phyloP scores from a whole-genome alignment of 306 rosid species.

The Oemleria cerasiformis region DNA sequence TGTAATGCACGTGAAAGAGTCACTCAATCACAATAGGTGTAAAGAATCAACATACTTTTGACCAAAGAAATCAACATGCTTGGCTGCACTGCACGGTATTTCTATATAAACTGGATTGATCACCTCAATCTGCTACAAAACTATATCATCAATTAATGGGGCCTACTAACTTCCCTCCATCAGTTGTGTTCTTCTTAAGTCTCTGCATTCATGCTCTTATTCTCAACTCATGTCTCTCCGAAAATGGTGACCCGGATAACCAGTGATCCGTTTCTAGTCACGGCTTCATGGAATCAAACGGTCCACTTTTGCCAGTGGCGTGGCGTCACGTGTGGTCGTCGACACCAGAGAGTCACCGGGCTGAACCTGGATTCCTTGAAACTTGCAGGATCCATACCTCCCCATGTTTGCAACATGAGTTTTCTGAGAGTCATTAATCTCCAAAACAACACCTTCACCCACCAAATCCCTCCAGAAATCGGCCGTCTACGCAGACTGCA shows the following conservation, averaged over 20 bases:
- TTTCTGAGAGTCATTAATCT: neutral
- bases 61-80: too few species aligned
- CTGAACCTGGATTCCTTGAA: neutral
- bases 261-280: neutral
- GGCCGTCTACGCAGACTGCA: constrained; percentile 3
- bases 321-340: constrained; percentile 3
- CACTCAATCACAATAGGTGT: too few species aligned
- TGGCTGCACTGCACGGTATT: too few species aligned
- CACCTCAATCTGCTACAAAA: neutral
- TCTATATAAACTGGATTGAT: neutral
- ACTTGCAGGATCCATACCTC: constrained; percentile 3
- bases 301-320: constrained; percentile 10
- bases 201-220: neutral
- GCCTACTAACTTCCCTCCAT: neutral
- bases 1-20: too few species aligned
- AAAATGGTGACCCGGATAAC: neutral
- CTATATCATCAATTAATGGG: neutral
- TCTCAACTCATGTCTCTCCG: neutral
- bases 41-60: too few species aligned
- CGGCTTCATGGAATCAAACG: constrained; percentile 7
- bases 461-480: neutral
- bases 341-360: neutral
- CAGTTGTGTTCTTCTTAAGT: neutral
- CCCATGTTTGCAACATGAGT: neutral
- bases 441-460: constrained; percentile 5